These are phyloP conservation scores for Dactylonectria estremocensis DNA, from an alignment of 2,329 filamentous ascomycete genomes.

Conservation along the genomic window DNA sequence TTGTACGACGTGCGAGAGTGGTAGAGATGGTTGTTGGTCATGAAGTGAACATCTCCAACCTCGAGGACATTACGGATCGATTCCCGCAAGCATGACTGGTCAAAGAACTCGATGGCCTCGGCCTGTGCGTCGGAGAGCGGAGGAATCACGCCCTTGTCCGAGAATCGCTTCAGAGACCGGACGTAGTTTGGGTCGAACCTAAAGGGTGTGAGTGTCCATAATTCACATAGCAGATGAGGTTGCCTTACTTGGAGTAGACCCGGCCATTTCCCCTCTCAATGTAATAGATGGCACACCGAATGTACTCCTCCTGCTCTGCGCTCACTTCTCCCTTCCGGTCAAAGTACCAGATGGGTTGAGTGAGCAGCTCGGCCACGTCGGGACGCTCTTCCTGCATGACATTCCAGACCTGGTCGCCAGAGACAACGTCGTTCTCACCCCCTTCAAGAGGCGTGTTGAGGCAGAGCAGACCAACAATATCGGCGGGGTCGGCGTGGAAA, in stretches of 20 bases:
- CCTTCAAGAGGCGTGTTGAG: conserved; percentile 83
- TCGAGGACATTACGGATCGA: conserved; percentile 88
- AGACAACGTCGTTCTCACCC: conserved; percentile 86
- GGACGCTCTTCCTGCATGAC: conserved; percentile 82
- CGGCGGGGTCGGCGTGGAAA: conserved; percentile 82
- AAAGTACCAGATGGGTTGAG: conserved; percentile 89
- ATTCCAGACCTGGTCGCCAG: conserved; percentile 86
- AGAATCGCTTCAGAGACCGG: conserved; percentile 35
- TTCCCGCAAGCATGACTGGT: conserved; percentile 79
- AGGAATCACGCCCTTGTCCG: conserved; percentile 32
- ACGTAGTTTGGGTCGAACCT: conserved; percentile 88
- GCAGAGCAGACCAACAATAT: conserved; percentile 88
- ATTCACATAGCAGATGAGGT: background rate
- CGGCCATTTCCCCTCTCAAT: conserved; percentile 73
- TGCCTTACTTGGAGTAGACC: conserved; percentile 68
- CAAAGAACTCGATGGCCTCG: conserved; percentile 71
- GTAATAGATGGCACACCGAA: conserved; percentile 81
- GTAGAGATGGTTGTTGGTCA: conserved; percentile 83
- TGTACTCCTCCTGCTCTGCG: conserved; percentile 81
- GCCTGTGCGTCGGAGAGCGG: conserved; percentile 62
- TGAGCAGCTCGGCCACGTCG: conserved; percentile 82
- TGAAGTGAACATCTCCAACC: conserved; percentile 87
- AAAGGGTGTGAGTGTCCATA: conserved; percentile 2
- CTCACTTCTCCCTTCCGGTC: conserved; percentile 90
- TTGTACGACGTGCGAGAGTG: conserved; percentile 87